Base-by-base conservation (phyloP, 1,284 basidiomycete genomes). In the Ceratorhiza oryzae-sativae region DNA sequence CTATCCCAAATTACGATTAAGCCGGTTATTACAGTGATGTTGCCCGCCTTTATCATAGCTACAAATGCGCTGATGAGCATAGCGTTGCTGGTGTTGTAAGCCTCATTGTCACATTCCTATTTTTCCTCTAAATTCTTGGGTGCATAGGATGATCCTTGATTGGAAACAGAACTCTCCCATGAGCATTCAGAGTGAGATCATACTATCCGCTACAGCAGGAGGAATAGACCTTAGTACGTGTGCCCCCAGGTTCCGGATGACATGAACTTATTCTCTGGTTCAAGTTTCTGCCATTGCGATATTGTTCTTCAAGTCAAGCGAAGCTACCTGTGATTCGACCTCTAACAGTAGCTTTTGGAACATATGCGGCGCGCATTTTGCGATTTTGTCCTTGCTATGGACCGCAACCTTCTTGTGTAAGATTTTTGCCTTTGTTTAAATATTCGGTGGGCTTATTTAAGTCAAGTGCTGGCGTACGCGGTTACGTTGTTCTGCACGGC, bases 61-160 rank as follows among this genome's bases (percentile, higher is more conserved):
- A 68, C 65, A 25, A 68, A 68, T 58, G 65, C 51, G 18, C 39
- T 41, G 4, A 68, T 68, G 51, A n/a, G 51, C 25, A 27, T 68
- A 34, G 65, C 51, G 20, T 30, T 68, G 8, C 15, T 46, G 13
- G 53, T 68, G 6, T 42, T 68, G 65, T 68, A 56, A 39, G 13
- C 20, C 12, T 34, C 13, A 25, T 0, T 60, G 12, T 60, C 45
- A 13, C 1, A 13, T 51, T 36, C 20, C 42, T 36, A 36, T 25
- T 32, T 49, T 13, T 23, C 6, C 9, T 46, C 46, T 63, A 23
- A 63, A 18, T 13, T 25, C 12, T 36, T n/a, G 3, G 10, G 27
- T 2, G 9, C 18, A 15, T 20, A 68, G 65, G 2, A 58, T 68
- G 36, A 27, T 46, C 3, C 53, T 56, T 2, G 65, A 68, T 46